Base-by-base conservation (phyloP, 2,329 filamentous ascomycete species). In the Hirsutella rhossiliensis region DNA sequence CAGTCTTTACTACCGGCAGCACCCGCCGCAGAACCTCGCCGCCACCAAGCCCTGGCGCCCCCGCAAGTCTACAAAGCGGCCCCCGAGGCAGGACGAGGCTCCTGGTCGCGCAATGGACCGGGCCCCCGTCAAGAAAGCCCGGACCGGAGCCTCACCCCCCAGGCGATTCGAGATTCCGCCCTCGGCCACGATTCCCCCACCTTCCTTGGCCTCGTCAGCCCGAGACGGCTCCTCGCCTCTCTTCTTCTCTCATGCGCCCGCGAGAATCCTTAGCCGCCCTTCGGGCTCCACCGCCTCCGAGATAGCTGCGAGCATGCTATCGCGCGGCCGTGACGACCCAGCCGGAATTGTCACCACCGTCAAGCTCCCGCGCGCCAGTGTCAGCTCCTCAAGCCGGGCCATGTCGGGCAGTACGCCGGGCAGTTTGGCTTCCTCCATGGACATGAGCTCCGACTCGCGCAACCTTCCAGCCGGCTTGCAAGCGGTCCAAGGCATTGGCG, bases 401-500 rank as follows among this genome's bases (percentile, higher is more conserved):
- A 64, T 67, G 30, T 71, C 71, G 5, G 65, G 67, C 36, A 74
- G 72, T 49, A 73, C 70, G 1, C 66, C 72, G 1, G 71, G 70
- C 6, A 77, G 71, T 47, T 68, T 71, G 57, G 60, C 66, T 7
- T 78, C 75, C 3, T 72, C 69, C 15, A 65, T 75, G 45, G 75
- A 76, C 31, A 64, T 65, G 38, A 80, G 72, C 43, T 71, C 76
- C 9, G 78, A 79, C 45, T 60, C 61, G 23, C 66, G 67, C 48
- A 61, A 65, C 6, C 62, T 68, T 43, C 60, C 66, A 1, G 67
- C 75, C 2, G 67, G 69, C 5, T 50, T 77, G 38, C 71, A 78
- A 42, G 64, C 78, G 42, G 67, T 89, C 5, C 75, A 76, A 37
- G 73, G 74, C 23, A 69, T 88, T 42, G 80, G 82, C 20, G 72